A percentile compares a stretch with the other conserved stretches of the same genome.
Evolutionary conservation across 768 basidiomycete genomes (phyloP).

Genomic region (Polyporus arcularius): DNA sequence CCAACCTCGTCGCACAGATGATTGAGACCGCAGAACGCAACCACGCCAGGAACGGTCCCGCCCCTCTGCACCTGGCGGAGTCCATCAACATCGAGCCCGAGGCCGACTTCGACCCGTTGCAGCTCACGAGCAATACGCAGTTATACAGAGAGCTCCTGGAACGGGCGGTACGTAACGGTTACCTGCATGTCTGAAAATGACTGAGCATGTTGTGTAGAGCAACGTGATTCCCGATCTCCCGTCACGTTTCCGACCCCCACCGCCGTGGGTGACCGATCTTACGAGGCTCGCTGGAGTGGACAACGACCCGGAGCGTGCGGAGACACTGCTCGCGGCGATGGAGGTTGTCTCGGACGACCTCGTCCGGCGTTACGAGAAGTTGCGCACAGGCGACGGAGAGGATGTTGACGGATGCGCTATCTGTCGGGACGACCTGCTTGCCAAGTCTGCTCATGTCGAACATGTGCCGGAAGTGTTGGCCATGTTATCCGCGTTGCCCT

Average conservation of each 20-base stretch:
- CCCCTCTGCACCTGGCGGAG: neutral
- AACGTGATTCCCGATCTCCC: neutral
- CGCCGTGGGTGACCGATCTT: neutral
- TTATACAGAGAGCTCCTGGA: neutral
- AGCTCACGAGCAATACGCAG: neutral
- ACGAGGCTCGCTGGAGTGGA: neutral
- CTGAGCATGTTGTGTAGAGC: neutral
- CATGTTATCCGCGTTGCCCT: slow-evolving; percentile 20
- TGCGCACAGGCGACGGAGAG: slow-evolving; percentile 29
- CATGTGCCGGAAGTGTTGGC: slow-evolving; percentile 4
- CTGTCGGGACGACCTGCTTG: slow-evolving; percentile 72
- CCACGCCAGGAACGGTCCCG: too few relatives aligned
- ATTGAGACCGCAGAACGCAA: neutral
- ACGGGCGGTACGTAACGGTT: slow-evolving; percentile 1
- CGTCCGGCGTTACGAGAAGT: slow-evolving; percentile 37
- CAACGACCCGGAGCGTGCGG: slow-evolving; percentile 66
- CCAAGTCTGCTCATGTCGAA: slow-evolving; percentile 35
- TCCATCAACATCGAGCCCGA: neutral
- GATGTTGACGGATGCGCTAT: slow-evolving; percentile 63
- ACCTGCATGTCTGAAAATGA: neutral
- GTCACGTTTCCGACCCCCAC: neutral
- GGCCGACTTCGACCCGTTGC: too few relatives aligned
- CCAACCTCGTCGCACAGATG: neutral
- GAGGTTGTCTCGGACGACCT: slow-evolving; percentile 67
- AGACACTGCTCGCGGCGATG: slow-evolving; percentile 59